Evolutionary conservation across 2,329 filamentous ascomycete genomes (phyloP).

Genomic region (Fusarium devonianum): DNA sequence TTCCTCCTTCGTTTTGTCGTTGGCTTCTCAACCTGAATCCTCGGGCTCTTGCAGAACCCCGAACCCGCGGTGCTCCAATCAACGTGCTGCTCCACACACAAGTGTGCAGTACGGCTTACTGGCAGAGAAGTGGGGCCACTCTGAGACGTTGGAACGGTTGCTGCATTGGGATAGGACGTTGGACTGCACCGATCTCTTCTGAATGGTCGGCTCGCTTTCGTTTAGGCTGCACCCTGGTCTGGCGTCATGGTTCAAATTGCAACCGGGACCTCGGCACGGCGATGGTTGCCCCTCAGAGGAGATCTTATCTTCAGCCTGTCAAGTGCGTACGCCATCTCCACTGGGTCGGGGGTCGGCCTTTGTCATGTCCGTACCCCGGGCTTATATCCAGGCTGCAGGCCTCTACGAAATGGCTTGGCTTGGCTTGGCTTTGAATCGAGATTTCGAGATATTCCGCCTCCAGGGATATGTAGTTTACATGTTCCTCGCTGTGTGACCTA

Average conservation of each 20-base stretch:
- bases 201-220: slow-evolving; percentile 16
- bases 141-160: slow-evolving; percentile 33
- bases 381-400: slow-evolving; percentile 13
- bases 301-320: background rate
- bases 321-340: background rate
- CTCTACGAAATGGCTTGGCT: slow-evolving; percentile 15
- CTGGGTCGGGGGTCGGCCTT: slow-evolving; percentile 1
- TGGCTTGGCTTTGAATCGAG: background rate
- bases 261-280: slow-evolving; percentile 27
- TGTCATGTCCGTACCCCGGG: background rate
- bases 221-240: too few species aligned
- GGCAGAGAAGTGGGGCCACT: slow-evolving; percentile 17
- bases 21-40: background rate
- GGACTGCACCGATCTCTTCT: slow-evolving; percentile 3
- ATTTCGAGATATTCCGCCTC: background rate
- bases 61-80: slow-evolving; percentile 35
- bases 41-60: slow-evolving; percentile 36
- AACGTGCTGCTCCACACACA: too few species aligned
- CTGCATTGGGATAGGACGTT: slow-evolving; percentile 27
- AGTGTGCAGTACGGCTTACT: too few species aligned
- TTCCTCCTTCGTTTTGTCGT: slow-evolving; percentile 2
- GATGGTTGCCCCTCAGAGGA: background rate
- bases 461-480: background rate
- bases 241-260: slow-evolving; percentile 15
- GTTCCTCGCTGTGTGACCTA: slow-evolving; percentile 18